These are phyloP conservation scores for Conticribra weissflogii DNA, from an alignment of 108 stramenopile genomes.

Conservation along the genomic window DNA sequence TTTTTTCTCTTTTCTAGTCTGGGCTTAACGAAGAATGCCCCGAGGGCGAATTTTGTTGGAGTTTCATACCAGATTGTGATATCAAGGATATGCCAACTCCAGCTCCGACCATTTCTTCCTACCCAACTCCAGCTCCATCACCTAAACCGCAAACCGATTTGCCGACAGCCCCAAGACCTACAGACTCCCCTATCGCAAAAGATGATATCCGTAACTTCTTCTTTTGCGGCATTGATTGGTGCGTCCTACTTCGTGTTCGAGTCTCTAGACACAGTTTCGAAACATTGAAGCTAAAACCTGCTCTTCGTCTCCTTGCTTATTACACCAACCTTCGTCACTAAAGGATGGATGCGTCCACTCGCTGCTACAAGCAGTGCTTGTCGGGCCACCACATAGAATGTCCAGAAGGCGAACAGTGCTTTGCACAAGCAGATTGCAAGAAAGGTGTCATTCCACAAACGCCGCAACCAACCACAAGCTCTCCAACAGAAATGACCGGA, in stretches of 20 bases:
- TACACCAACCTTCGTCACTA: neutral
- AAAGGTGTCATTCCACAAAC: slow-evolving; percentile 21
- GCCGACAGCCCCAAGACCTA: slow-evolving; percentile 16
- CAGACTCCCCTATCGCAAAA: slow-evolving; percentile 22
- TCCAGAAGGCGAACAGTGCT: slow-evolving; percentile 40
- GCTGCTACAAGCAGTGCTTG: slow-evolving; percentile 37
- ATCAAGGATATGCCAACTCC: slow-evolving; percentile 8
- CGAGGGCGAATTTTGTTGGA: slow-evolving; percentile 9
- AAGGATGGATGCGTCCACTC: slow-evolving; percentile 21
- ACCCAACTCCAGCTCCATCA: neutral
- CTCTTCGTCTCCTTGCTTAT: too few relatives aligned
- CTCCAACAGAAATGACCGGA: slow-evolving; percentile 12
- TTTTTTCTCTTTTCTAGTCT: slow-evolving; percentile 7
- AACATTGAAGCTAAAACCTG: too few relatives aligned
- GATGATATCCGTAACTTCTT: slow-evolving; percentile 50
- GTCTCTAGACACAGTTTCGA: too few relatives aligned
- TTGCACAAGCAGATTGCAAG: slow-evolving; percentile 46
- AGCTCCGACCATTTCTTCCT: slow-evolving; percentile 1
- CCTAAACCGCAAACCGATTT: slow-evolving; percentile 7
- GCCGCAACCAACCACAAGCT: slow-evolving; percentile 9
- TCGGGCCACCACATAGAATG: slow-evolving; percentile 36
- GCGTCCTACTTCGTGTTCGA: too few relatives aligned
- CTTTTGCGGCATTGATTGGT: slow-evolving; percentile 36
- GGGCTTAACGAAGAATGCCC: slow-evolving; percentile 17
- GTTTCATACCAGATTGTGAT: slow-evolving; percentile 3